phyloP scores from a whole-genome alignment of 106 monocot species.

The Dioscorea dumetorum region DNA sequence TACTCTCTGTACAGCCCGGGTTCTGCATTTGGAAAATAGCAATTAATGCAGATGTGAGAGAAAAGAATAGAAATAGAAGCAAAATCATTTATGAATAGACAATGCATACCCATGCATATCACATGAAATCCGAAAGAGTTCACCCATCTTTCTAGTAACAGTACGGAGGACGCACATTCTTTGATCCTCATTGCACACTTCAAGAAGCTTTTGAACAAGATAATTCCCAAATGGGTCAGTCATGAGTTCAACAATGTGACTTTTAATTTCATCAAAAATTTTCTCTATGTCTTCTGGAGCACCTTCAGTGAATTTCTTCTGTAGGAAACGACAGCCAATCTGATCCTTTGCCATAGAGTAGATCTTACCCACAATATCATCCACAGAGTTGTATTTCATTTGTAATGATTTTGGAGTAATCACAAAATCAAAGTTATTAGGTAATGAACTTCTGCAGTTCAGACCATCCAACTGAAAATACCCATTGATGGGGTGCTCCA shows the following conservation, averaged over 20 bases:
- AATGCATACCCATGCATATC: conserved; percentile 55
- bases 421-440: not conserved
- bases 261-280: conserved; percentile 46
- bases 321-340: conserved; percentile 47
- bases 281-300: conserved; percentile 28
- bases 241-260: conserved; percentile 56
- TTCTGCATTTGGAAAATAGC: conserved; percentile 22
- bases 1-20: conserved; percentile 53
- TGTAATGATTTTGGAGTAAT: conserved; percentile 9
- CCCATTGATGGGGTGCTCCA: not conserved
- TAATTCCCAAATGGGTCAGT: conserved; percentile 53
- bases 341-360: conserved; percentile 50
- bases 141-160: conserved; percentile 23
- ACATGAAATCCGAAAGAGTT: conserved; percentile 49
- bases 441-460: not conserved
- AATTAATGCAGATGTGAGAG: not conserved
- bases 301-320: conserved; percentile 31
- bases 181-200: conserved; percentile 48
- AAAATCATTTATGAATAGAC: not conserved
- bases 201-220: conserved; percentile 55
- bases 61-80: not conserved
- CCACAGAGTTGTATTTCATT: conserved; percentile 16
- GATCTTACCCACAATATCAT: conserved; percentile 28
- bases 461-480: not conserved
- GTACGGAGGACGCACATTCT: conserved; percentile 26